phyloP scores from a whole-genome alignment of 352 stramenopile genomes.

The Halophytophthora batemanensis region DNA sequence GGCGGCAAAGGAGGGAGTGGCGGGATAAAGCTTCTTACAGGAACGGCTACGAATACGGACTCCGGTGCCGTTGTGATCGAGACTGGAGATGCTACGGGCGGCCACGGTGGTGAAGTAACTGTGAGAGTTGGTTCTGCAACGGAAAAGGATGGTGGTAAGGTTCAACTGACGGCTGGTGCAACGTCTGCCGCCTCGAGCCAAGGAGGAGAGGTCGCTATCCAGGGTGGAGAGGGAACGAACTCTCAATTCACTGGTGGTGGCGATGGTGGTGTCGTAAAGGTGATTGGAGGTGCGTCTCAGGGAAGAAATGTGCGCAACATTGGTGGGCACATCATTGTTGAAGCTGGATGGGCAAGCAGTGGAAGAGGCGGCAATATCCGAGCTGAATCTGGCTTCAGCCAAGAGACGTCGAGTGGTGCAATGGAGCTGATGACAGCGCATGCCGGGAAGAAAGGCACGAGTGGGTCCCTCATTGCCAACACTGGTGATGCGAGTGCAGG shows the following conservation, averaged over 20 bases:
- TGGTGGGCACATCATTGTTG: constrained; percentile 70
- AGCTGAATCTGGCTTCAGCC: constrained; percentile 46
- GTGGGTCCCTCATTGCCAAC: constrained; percentile 38
- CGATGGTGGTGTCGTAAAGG: constrained; percentile 79
- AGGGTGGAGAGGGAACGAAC: constrained; percentile 59
- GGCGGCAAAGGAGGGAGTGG: constrained; percentile 58
- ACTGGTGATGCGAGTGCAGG: constrained; percentile 63
- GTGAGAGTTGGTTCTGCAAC: constrained; percentile 50
- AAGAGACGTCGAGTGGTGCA: constrained; percentile 49
- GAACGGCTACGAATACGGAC: constrained; percentile 45
- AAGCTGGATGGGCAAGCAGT: constrained; percentile 63
- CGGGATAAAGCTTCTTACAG: constrained; percentile 51
- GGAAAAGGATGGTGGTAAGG: constrained; percentile 55
- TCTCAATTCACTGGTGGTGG: constrained; percentile 74
- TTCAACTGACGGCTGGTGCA: constrained; percentile 67
- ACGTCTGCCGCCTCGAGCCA: constrained; percentile 31
- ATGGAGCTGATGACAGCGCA: constrained; percentile 51
- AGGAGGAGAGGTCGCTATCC: constrained; percentile 53
- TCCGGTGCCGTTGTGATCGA: constrained; percentile 55
- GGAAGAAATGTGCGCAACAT: constrained; percentile 53
- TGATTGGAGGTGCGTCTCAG: constrained; percentile 81
- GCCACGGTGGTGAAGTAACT: constrained; percentile 56
- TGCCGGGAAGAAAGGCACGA: constrained; percentile 55
- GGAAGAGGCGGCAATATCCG: constrained; percentile 56
- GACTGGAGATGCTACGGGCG: constrained; percentile 52